Percentiles rank a stretch among this genome's conserved stretches.
These are phyloP conservation scores for Camellia granthamiana DNA, from an alignment of 148 eudicot species.

Conservation along the genomic window DNA sequence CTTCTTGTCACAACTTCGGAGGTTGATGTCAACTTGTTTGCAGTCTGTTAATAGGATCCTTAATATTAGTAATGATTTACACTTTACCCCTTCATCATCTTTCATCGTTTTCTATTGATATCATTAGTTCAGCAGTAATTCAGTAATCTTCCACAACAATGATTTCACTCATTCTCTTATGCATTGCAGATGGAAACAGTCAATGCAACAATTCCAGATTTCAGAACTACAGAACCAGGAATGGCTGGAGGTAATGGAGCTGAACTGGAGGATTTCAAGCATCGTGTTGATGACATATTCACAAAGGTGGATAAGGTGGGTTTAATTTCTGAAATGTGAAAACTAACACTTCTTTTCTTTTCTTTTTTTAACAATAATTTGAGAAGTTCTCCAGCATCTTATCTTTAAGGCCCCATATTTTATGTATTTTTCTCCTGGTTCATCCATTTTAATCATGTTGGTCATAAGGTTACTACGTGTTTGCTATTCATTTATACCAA, in stretches of 20 bases:
- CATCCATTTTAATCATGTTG: neutral
- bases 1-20: neutral
- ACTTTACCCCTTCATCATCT: neutral
- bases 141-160: neutral
- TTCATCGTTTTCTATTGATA: neutral
- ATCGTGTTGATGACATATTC: slow-evolving; percentile 36
- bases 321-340: neutral
- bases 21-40: too few species aligned
- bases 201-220: slow-evolving; percentile 6
- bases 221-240: neutral
- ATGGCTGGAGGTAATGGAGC: slow-evolving; percentile 16
- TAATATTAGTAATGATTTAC: too few species aligned
- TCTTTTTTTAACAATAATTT: neutral
- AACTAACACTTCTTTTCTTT: too few species aligned
- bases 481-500: neutral
- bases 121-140: neutral
- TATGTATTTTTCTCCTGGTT: neutral
- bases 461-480: neutral
- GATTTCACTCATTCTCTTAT: neutral
- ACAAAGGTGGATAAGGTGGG: slow-evolving; percentile 46
- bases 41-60: neutral
- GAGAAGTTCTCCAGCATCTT: neutral
- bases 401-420: neutral
- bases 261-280: slow-evolving; percentile 31
- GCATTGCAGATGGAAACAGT: slow-evolving; percentile 8